Percentiles rank a stretch among this genome's conserved stretches.
Conservation (phyloP, 192 early-diverging fungal species). For the Gryganskiella cystojenkinii region DNA sequence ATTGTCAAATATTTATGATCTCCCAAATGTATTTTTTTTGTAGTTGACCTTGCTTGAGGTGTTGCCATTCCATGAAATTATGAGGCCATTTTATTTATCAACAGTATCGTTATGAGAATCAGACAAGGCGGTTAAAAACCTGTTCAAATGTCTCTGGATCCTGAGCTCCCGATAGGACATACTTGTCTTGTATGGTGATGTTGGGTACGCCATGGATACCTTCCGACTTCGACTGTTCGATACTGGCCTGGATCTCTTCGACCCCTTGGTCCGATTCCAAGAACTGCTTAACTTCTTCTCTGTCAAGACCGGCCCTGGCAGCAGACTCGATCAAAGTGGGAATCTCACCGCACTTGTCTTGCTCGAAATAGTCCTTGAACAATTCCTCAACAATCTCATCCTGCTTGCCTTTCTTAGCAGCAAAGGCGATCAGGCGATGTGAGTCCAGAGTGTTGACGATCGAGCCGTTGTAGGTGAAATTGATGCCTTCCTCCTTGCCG, state of each 20-base stretch:
- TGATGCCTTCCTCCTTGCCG: constrained; percentile 74
- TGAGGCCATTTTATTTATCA: too few relatives aligned
- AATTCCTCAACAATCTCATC: constrained; percentile 69
- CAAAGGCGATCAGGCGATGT: constrained; percentile 73
- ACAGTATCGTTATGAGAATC: too few relatives aligned
- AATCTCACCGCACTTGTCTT: constrained; percentile 72
- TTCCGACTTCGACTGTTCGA: constrained; percentile 52
- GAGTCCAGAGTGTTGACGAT: constrained; percentile 73
- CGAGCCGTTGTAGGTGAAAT: constrained; percentile 72
- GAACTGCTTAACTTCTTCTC: constrained; percentile 55
- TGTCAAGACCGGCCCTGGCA: constrained; percentile 68
- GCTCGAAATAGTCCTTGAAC: constrained; percentile 78
- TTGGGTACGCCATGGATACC: constrained; percentile 79
- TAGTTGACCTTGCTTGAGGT: too few relatives aligned
- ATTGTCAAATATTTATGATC: too few relatives aligned
- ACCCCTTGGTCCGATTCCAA: constrained; percentile 66
- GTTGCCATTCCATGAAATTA: too few relatives aligned
- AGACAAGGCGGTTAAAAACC: constrained; percentile 62
- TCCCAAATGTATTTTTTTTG: too few relatives aligned
- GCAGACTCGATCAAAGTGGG: constrained; percentile 68
- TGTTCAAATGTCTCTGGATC: constrained; percentile 68
- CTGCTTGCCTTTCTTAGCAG: constrained; percentile 61
- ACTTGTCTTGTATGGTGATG: constrained; percentile 71
- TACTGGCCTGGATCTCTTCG: constrained; percentile 58
- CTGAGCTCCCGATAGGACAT: constrained; percentile 76